Evolutionary conservation across 176 grass and related monocot genomes (phyloP).

Genomic region (Phoenix dactylifera): DNA sequence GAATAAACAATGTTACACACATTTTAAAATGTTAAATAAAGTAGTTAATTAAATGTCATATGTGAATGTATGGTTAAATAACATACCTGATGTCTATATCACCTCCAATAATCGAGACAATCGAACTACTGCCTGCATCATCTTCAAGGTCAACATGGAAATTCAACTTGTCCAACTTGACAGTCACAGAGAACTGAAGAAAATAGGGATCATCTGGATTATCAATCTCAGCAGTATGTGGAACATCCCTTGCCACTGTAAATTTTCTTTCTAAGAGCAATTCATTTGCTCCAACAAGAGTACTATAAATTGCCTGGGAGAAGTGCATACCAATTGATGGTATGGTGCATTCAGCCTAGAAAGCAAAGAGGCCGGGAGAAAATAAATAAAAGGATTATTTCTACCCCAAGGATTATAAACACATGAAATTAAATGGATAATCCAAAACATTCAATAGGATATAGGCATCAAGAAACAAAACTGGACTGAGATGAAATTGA

Average conservation of each 20-base stretch:
- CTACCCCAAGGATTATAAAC: no score
- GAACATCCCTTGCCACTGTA: conserved; percentile 21
- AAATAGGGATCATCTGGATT: conserved; percentile 14
- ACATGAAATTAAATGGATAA: no score
- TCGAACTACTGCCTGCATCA: conserved; percentile 29
- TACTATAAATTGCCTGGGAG: conserved; percentile 47
- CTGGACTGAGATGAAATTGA: no score
- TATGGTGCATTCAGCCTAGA: conserved; percentile 50
- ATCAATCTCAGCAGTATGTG: conserved; percentile 24
- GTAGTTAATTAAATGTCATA: neutral
- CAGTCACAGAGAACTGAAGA: conserved; percentile 39
- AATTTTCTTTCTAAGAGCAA: conserved; percentile 22
- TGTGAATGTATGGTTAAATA: neutral
- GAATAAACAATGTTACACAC: neutral
- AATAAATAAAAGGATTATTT: no score
- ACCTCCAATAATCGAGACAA: conserved; percentile 38
- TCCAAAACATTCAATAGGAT: no score
- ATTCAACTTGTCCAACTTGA: conserved; percentile 52
- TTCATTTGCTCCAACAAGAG: conserved; percentile 35
- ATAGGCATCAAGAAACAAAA: no score
- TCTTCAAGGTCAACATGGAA: conserved; percentile 59
- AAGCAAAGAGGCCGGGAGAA: conserved; percentile 2
- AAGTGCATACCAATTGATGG: conserved; percentile 48
- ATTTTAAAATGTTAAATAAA: no score
- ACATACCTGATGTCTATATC: conserved; percentile 53